Conservation (phyloP, 2,329 filamentous ascomycete genomes). For the Xylogone sp. region DNA sequence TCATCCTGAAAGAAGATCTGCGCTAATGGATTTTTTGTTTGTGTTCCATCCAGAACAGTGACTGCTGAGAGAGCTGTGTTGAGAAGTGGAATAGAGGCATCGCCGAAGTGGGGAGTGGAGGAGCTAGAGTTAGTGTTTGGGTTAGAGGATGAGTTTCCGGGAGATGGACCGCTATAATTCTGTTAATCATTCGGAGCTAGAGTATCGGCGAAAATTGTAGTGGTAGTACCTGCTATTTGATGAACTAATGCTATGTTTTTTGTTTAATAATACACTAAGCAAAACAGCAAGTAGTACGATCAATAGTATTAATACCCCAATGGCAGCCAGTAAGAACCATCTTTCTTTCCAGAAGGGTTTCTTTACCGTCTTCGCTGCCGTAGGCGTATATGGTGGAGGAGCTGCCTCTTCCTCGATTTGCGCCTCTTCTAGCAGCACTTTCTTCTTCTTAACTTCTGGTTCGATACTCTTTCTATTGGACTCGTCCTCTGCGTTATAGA, state of each 20-base stretch:
- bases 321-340: background rate
- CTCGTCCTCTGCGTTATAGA: too few relatives aligned
- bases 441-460: background rate
- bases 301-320: background rate
- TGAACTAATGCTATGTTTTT: background rate
- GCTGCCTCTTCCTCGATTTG: background rate
- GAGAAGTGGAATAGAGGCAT: slow-evolving; percentile 1
- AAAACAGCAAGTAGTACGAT: background rate
- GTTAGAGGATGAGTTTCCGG: background rate
- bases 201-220: background rate
- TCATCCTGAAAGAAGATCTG: slow-evolving; percentile 4
- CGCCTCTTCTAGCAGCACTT: background rate
- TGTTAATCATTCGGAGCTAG: background rate
- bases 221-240: background rate
- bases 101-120: background rate
- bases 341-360: background rate
- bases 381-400: background rate
- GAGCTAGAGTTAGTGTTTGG: too few relatives aligned
- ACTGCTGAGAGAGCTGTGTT: background rate
- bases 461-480: too few relatives aligned
- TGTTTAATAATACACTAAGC: background rate
- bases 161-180: background rate
- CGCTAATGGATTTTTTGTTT: background rate
- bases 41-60: background rate
- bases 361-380: background rate